Evolutionary conservation across 2,329 filamentous ascomycete species (phyloP).

Genomic region (Simplicillium sp.): DNA sequence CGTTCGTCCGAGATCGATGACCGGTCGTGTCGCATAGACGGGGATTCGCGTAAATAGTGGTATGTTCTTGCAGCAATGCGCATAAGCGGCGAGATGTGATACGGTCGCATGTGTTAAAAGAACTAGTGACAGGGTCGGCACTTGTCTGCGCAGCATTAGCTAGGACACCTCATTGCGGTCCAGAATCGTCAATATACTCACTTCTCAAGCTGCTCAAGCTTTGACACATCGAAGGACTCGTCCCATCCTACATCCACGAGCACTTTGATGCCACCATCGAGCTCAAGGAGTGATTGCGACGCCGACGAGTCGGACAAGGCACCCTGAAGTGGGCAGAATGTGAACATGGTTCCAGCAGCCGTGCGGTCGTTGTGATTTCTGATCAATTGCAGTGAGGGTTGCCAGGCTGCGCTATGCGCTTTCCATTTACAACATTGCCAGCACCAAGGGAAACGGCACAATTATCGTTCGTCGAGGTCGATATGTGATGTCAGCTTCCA

Average conservation of each 20-base stretch:
- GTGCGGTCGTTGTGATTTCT: not conserved
- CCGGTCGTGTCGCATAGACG: slow-evolving; percentile 86
- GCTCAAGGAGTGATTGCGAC: slow-evolving; percentile 90
- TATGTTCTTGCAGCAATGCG: slow-evolving; percentile 94
- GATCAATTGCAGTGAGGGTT: too few species aligned
- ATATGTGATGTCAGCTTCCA: too few species aligned
- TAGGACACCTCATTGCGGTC: not conserved
- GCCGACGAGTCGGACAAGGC: slow-evolving; percentile 80
- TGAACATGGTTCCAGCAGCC: slow-evolving; percentile 64
- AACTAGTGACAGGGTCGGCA: slow-evolving; percentile 84
- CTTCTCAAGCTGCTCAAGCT: slow-evolving; percentile 85
- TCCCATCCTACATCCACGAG: slow-evolving; percentile 96
- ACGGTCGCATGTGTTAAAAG: slow-evolving; percentile 91
- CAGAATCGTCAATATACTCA: slow-evolving; percentile 28
- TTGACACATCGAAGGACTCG: slow-evolving; percentile 72
- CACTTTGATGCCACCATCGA: slow-evolving; percentile 93
- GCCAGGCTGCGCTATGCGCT: too few species aligned
- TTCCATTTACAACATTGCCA: too few species aligned
- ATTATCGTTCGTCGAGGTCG: too few species aligned
- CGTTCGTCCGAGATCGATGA: slow-evolving; percentile 86
- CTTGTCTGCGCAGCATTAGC: slow-evolving; percentile 49
- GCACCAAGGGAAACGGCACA: too few species aligned
- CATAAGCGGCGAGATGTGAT: slow-evolving; percentile 85
- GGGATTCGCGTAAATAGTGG: slow-evolving; percentile 87
- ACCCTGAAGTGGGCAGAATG: slow-evolving; percentile 84